Evolutionary conservation across 1,139 yeast genomes (phyloP).

Genomic region (Neolecta irregularis): DNA sequence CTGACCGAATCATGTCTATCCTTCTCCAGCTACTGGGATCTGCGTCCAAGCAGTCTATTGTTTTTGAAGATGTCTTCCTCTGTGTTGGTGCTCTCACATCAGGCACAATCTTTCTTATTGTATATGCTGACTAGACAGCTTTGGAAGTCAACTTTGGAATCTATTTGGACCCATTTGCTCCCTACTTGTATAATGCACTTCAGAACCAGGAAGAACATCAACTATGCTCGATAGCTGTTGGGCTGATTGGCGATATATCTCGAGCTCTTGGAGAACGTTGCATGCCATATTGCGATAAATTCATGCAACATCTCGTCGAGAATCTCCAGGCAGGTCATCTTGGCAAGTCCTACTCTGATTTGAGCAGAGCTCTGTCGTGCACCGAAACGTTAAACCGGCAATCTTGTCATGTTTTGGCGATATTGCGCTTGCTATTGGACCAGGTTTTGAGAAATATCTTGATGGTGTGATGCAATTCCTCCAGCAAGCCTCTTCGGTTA

Average conservation of each 20-base stretch:
- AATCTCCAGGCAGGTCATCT: conserved; percentile 43
- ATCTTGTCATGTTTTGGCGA: conserved; percentile 94
- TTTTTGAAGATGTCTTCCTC: conserved; percentile 87
- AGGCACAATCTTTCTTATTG: conserved; percentile 20
- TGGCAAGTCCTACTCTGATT: background rate
- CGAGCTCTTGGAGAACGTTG: conserved; percentile 69
- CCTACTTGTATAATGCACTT: conserved; percentile 63
- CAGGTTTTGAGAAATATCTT: conserved; percentile 59
- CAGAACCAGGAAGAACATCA: conserved; percentile 62
- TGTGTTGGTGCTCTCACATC: conserved; percentile 76
- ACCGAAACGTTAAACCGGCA: conserved; percentile 70
- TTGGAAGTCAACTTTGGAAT: conserved; percentile 52
- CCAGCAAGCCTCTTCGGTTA: conserved; percentile 39
- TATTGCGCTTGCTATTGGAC: conserved; percentile 76
- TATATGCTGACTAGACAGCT: conserved; percentile 26
- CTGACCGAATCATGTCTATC: conserved; percentile 74
- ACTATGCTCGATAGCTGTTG: conserved; percentile 77
- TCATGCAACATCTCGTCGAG: conserved; percentile 69
- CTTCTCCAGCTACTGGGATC: conserved; percentile 54
- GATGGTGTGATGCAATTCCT: conserved; percentile 64
- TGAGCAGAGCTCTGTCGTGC: conserved; percentile 26
- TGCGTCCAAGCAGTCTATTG: conserved; percentile 49
- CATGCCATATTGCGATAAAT: conserved; percentile 56
- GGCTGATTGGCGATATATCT: conserved; percentile 92
- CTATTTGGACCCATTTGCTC: conserved; percentile 70